phyloP scores from a whole-genome alignment of 163 green algal species.

The Scenedesmus sp. region DNA sequence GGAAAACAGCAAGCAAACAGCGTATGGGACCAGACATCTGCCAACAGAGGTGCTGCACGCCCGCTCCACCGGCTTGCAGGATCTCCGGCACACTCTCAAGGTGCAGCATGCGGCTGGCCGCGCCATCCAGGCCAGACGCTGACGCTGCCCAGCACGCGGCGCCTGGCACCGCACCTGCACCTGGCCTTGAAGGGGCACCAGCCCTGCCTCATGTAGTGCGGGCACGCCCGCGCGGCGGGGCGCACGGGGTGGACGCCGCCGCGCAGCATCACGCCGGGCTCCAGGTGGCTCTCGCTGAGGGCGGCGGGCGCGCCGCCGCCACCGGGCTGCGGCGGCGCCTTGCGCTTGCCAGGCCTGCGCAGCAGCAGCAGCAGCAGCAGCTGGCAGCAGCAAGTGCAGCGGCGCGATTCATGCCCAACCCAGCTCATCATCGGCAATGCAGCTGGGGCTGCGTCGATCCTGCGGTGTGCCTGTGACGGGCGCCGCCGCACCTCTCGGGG shows the following conservation, averaged over 20 bases:
- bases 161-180: constrained; percentile 16
- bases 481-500: background rate
- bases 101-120: too few species aligned
- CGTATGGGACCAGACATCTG: too few species aligned
- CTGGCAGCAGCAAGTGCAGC: background rate
- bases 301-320: background rate
- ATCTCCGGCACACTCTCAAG: too few species aligned
- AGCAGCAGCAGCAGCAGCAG: constrained; percentile 11
- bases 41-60: too few species aligned
- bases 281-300: background rate
- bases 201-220: constrained; percentile 1
- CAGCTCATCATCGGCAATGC: too few species aligned
- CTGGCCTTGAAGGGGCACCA: constrained; percentile 45
- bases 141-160: background rate
- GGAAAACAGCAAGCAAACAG: too few species aligned
- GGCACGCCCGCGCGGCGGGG: background rate
- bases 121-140: too few species aligned
- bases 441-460: too few species aligned
- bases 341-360: background rate
- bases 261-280: constrained; percentile 34
- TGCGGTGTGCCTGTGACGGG: too few species aligned
- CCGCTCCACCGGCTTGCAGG: too few species aligned
- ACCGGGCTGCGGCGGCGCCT: background rate
- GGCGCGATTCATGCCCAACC: too few species aligned
- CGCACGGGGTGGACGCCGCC: constrained; percentile 24